Conservation (phyloP, 768 basidiomycete genomes). For the Albatrellus ellisii region DNA sequence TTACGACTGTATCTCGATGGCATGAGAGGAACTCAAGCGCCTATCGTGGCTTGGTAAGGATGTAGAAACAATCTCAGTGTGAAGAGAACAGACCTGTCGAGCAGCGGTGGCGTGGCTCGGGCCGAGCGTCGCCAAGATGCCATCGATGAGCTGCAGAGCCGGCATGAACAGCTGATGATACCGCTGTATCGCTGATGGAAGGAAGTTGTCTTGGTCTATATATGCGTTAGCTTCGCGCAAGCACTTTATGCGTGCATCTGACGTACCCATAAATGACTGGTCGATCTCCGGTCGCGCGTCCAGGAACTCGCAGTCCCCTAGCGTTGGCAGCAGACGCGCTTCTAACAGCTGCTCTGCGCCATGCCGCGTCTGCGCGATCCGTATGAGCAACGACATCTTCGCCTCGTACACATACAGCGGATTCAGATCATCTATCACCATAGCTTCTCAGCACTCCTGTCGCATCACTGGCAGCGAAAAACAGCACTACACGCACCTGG, state of each 20-base stretch:
- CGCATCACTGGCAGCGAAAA: not conserved
- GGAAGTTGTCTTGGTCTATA: constrained; percentile 72
- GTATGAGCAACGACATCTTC: constrained; percentile 81
- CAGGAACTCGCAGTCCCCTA: constrained; percentile 80
- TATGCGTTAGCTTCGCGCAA: not conserved
- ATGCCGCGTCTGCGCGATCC: constrained; percentile 68
- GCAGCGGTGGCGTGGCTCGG: constrained; percentile 50
- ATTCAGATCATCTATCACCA: constrained; percentile 64
- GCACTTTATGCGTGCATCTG: not conserved
- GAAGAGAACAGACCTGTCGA: constrained; percentile 40
- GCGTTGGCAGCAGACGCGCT: constrained; percentile 53
- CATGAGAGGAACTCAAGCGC: constrained; percentile 69
- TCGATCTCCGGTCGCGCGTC: constrained; percentile 77
- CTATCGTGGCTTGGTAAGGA: constrained; percentile 22
- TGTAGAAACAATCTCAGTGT: not conserved
- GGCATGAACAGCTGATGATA: constrained; percentile 90
- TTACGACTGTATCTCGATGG: constrained; percentile 75
- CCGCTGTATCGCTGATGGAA: constrained; percentile 76
- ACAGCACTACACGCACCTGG: constrained; percentile 44
- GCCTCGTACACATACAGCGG: constrained; percentile 90
- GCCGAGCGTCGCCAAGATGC: constrained; percentile 68
- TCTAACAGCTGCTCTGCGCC: constrained; percentile 83
- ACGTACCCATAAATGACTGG: constrained; percentile 67
- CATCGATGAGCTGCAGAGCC: constrained; percentile 68
- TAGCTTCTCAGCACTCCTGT: not conserved